Conservation (phyloP, 805 yeast genomes). For the Starmerella stigmatis region DNA sequence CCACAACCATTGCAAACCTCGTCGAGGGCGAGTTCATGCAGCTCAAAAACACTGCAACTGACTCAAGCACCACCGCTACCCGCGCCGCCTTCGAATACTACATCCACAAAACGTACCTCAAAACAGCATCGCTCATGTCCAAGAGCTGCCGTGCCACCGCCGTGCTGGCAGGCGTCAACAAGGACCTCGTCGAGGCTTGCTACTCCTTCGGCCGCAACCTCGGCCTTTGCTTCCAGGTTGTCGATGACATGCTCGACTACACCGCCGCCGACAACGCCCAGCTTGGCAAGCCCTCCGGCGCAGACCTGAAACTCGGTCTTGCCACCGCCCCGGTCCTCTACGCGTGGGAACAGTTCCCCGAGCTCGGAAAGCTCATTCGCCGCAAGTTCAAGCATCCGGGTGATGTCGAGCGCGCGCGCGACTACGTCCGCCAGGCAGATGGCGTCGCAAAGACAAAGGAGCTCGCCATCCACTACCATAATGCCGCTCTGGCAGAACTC, state of each 20-base stretch:
- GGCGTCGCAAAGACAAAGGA: constrained; percentile 69
- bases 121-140: constrained; percentile 89
- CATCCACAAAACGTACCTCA: constrained; percentile 86
- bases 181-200: constrained; percentile 66
- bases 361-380: constrained; percentile 69
- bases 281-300: constrained; percentile 92
- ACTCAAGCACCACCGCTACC: constrained; percentile 38
- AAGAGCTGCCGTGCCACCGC: constrained; percentile 91
- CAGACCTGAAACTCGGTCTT: constrained; percentile 83
- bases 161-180: constrained; percentile 75
- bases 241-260: constrained; percentile 92
- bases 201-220: constrained; percentile 87
- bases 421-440: constrained; percentile 54
- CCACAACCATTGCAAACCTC: constrained; percentile 90
- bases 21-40: constrained; percentile 99
- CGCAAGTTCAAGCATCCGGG: constrained; percentile 74
- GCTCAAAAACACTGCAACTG: constrained; percentile 76
- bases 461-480: constrained; percentile 70
- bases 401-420: constrained; percentile 73
- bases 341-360: constrained; percentile 87
- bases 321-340: constrained; percentile 94
- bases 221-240: constrained; percentile 91
- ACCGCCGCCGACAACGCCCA: constrained; percentile 67
- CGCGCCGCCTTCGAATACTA: constrained; percentile 81
- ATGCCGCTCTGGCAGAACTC: constrained; percentile 61